Base-by-base conservation (phyloP, 2,329 filamentous ascomycete species). In the Neonectria sp. region DNA sequence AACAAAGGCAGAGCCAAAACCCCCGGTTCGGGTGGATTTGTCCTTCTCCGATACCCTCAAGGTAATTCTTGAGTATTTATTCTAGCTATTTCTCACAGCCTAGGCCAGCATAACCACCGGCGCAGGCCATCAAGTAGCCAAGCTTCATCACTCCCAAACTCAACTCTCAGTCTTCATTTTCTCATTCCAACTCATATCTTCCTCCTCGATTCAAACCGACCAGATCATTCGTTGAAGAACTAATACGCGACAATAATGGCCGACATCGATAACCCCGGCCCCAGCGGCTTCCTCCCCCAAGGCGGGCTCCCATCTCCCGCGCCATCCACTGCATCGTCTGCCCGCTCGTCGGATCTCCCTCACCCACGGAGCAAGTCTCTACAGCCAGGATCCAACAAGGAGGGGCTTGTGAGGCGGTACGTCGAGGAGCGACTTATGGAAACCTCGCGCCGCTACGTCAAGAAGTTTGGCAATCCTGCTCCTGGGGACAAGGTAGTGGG, bases 401-500 rank as follows among this genome's bases (percentile, higher is more conserved):
- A 91, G 73, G 88, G 89, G 62, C 83, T 87, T 51, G 86, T 90
- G 11, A 83, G 89, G 49, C 81, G 86, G n/a, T 90, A 87, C 71
- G 84, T 89, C 6, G 86, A 89, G 48, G 83, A 85, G 8, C 83
- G 83, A 12, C 78, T 91, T 17, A 75, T 88, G 53, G 80, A 87
- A 68, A 83, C 88, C 12, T 88, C 85, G 7, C 85, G 89, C 6
- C 86, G 88, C 43, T 91, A 87, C 63, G 84, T 90, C 48, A 91
- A 91, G 80, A 90, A 90, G 73, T 86, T 87, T 61, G 83, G 84
- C 48, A 77, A 81, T 1, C 77, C 82, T 0, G 82, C 85, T 43
- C 81, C 82, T 3, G 81, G 75, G 5, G 87, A 89, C 65, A 80
- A 84, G 13, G 79, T 88, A 2, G 77, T 83, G 2, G 88, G 88